Percentiles rank a stretch among this genome's conserved stretches.
Conservation (phyloP, 2,329 filamentous ascomycete species). For the Capronia epimyces region DNA sequence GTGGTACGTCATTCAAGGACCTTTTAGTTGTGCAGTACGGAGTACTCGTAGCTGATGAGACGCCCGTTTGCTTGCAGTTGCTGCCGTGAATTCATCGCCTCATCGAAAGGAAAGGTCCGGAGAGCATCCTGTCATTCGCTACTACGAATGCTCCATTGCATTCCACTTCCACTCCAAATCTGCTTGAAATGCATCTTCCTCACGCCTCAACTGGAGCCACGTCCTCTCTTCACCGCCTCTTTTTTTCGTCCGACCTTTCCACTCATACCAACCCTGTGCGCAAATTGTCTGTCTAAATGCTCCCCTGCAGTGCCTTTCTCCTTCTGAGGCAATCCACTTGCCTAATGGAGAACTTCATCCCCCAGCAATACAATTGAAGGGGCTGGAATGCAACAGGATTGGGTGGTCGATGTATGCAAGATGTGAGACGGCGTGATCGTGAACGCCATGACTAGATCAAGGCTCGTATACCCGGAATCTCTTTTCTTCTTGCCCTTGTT, state of each 20-base stretch:
- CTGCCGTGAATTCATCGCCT: too few species aligned
- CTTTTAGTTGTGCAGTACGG: too few species aligned
- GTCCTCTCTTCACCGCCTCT: constrained; percentile 23
- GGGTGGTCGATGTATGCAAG: constrained; percentile 19
- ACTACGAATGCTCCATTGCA: neutral
- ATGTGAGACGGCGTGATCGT: constrained; percentile 25
- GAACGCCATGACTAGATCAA: constrained; percentile 7
- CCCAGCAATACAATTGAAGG: constrained; percentile 20
- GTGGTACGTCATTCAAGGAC: neutral
- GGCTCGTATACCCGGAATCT: neutral
- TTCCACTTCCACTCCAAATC: constrained; percentile 11
- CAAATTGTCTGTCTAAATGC: constrained; percentile 15
- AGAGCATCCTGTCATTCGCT: constrained; percentile 2
- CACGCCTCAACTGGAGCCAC: constrained; percentile 23
- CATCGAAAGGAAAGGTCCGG: neutral
- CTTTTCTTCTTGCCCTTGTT: neutral
- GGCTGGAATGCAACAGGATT: constrained; percentile 23
- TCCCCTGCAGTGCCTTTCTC: constrained; percentile 14
- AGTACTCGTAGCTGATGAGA: neutral
- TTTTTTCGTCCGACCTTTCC: constrained; percentile 14
- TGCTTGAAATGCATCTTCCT: constrained; percentile 8
- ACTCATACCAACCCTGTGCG: constrained; percentile 14
- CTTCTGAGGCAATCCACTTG: constrained; percentile 10
- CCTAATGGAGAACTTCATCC: constrained; percentile 21
- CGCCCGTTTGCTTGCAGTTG: too few species aligned